Percentiles rank a stretch among this genome's conserved stretches.
Evolutionary conservation across 164 flowering plant genomes (phyloP).

Genomic region (Malania oleifera): DNA sequence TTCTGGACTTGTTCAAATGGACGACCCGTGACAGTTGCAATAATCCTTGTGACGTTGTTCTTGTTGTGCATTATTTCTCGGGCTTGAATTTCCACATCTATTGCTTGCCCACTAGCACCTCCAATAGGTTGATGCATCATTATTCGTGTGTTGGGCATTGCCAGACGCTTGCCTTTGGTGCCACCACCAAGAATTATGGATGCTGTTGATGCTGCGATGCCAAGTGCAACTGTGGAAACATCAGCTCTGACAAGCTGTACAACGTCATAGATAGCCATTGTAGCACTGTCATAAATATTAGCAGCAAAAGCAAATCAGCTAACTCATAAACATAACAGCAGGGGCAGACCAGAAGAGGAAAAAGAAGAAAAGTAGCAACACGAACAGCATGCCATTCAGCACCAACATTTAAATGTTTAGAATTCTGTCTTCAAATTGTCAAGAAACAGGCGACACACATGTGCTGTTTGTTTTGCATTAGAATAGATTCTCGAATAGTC

Average conservation of each 20-base stretch:
- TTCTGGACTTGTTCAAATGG: slow-evolving; percentile 70
- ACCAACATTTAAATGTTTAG: too few species aligned
- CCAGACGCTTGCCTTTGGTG: slow-evolving; percentile 90
- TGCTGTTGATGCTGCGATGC: slow-evolving; percentile 89
- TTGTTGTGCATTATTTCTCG: slow-evolving; percentile 73
- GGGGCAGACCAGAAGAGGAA: neutral
- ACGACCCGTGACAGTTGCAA: slow-evolving; percentile 65
- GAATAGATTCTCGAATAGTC: too few species aligned
- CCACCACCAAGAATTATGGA: slow-evolving; percentile 90
- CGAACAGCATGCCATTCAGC: too few species aligned
- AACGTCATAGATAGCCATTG: slow-evolving; percentile 92
- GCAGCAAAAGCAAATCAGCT: slow-evolving; percentile 9
- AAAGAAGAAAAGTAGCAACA: too few species aligned
- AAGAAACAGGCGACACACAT: too few species aligned
- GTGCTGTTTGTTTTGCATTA: too few species aligned
- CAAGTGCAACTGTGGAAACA: slow-evolving; percentile 90
- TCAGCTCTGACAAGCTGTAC: slow-evolving; percentile 88
- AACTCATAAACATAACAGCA: too few species aligned
- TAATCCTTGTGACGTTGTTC: slow-evolving; percentile 54
- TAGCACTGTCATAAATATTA: slow-evolving; percentile 46
- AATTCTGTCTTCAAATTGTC: too few species aligned
- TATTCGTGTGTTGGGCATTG: slow-evolving; percentile 92
- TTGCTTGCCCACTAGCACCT: slow-evolving; percentile 79
- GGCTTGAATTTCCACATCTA: slow-evolving; percentile 87
- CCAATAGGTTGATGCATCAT: slow-evolving; percentile 96